A percentile compares a stretch with the other conserved stretches of the same genome.
Conservation (phyloP, 305 asterid genomes). For the Fraxinus xanthoxyloides region DNA sequence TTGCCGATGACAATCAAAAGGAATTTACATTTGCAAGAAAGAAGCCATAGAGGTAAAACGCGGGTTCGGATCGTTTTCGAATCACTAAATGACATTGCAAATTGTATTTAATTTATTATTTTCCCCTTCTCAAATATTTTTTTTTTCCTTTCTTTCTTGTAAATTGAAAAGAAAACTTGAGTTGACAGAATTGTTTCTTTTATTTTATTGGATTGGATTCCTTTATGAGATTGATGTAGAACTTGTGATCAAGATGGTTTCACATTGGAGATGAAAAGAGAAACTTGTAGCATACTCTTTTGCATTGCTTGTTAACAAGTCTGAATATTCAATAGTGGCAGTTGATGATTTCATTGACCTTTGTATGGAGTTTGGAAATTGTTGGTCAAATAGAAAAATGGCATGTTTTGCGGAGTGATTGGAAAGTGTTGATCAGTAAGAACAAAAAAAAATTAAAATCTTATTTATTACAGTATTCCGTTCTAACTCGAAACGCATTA, state of each 20-base stretch:
- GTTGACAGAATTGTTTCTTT: constrained; percentile 22
- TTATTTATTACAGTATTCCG: not conserved
- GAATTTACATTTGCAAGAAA: not conserved
- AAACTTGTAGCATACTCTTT: not conserved
- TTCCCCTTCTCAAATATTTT: constrained; percentile 1
- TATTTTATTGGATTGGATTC: not conserved
- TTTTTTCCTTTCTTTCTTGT: constrained; percentile 11
- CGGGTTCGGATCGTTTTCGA: constrained; percentile 8
- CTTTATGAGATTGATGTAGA: not conserved
- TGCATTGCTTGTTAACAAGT: not conserved
- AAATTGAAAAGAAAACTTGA: constrained; percentile 23
- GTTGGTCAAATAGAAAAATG: not conserved
- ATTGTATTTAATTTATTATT: constrained; percentile 55
- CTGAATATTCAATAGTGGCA: not conserved
- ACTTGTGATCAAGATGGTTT: not conserved
- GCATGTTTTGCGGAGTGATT: too few relatives aligned
- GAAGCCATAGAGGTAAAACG: not conserved
- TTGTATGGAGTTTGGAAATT: not conserved
- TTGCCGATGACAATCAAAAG: constrained; percentile 52
- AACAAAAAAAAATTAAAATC: too few relatives aligned
- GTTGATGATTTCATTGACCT: not conserved
- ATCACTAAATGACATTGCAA: constrained; percentile 14
- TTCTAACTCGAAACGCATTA: not conserved
- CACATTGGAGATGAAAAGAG: not conserved
- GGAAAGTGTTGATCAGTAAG: not conserved